These are phyloP conservation scores for Fusarium dimerum DNA, from an alignment of 2,329 filamentous ascomycete genomes.

Conservation along the genomic window DNA sequence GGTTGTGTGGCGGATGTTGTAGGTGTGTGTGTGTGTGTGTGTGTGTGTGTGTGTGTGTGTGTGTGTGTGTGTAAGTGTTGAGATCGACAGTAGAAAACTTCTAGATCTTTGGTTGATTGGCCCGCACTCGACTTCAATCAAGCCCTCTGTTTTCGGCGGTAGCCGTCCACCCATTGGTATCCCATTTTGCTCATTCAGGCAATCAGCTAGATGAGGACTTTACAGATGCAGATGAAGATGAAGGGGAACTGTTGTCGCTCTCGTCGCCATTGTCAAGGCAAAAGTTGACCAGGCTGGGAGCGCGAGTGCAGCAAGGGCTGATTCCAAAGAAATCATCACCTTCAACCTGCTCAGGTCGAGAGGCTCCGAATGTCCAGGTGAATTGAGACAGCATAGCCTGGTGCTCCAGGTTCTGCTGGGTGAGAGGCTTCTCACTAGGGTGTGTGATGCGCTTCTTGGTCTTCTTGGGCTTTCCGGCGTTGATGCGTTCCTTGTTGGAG, in stretches of 20 bases:
- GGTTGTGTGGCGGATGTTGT: not conserved
- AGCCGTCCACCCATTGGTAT: conserved; percentile 20
- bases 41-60: not conserved
- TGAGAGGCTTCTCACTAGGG: conserved; percentile 48
- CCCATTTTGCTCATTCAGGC: conserved; percentile 21
- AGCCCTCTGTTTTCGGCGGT: conserved; percentile 1
- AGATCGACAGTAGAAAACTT: not conserved
- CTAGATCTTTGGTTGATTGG: not conserved
- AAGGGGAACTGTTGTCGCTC: conserved; percentile 23
- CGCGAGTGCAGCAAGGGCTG: conserved; percentile 47
- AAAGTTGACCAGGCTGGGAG: conserved; percentile 37
- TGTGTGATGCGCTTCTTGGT: conserved; percentile 34
- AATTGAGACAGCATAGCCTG: conserved; percentile 49
- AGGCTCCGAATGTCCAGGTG: conserved; percentile 47
- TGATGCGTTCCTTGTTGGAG: conserved; percentile 29
- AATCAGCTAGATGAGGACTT: conserved; percentile 21
- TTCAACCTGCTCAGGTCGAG: conserved; percentile 35
- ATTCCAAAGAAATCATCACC: conserved; percentile 38
- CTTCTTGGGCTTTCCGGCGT: conserved; percentile 26
- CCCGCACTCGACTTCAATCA: not conserved
- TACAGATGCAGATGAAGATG: conserved; percentile 16
- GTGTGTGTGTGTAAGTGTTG: not conserved
- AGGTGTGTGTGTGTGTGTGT: not conserved
- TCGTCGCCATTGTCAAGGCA: conserved; percentile 21
- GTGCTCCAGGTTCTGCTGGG: conserved; percentile 46